Evolutionary conservation across 1,284 basidiomycete species (phyloP), one percentile per base, ranked within the genome.

Genomic region (Malassezia arunalokei): DNA sequence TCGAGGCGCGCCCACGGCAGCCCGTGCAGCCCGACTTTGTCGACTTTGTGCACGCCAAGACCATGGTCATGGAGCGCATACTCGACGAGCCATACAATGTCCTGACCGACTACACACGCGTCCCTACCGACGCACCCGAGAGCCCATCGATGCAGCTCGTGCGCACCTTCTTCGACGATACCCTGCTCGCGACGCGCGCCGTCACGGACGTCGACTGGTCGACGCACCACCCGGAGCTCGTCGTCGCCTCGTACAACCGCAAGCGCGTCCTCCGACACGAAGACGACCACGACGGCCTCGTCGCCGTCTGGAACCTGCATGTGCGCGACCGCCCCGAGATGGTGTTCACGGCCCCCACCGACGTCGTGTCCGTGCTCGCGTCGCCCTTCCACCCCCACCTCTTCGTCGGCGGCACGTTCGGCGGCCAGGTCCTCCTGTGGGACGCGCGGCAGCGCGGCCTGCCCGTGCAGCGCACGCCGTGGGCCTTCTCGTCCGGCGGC

Each of bases 191-290:
- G 71, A 89, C 91, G 65, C 78, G 94, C 47, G 91, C 89, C 9
- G 86, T 99, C 50, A 98, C 94, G 0, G 89, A 87, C 59, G 78
- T 96, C 12, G 94, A 96, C 71, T 99, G 94, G 94, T 94, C 89
- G 47, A 85, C 87, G 1, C 92, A 95, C 88, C 94, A 89, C 65
- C 91, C 91, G 7, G 94, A 99, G 75, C 81, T 99, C 24, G 86
- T 83, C 56, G 87, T 87, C 8, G 90, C 89, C 0, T 85, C 90
- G 5, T 99, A 99, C 73, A 98, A 94, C 77, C 92, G 94, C 76
- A 94, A 92, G 63, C 90, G 92, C 60, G 90, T 94, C 68, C 57
- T 58, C n/a, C 49, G 59, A 32, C 40, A 35, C 7, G 38, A 33
- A 12, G 57, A 60, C 40, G 56, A 56, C 6, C 90, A 92, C 0